phyloP scores from a whole-genome alignment of 352 stramenopile genomes.

The Phytophthora aleatoria region DNA sequence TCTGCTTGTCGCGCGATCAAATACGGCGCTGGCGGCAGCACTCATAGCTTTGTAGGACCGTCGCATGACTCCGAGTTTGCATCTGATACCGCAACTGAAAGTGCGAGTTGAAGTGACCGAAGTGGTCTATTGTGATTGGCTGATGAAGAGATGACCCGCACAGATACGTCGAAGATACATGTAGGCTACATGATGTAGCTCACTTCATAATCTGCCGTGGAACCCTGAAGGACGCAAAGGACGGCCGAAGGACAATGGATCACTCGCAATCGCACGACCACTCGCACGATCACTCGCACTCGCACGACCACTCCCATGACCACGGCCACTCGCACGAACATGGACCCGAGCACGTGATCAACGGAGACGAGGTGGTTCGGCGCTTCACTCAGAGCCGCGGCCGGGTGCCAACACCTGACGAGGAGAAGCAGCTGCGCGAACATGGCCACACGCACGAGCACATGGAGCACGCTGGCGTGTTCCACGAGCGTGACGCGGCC shows the following conservation, averaged over 20 bases:
- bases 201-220: slow-evolving; percentile 19
- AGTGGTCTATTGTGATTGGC: slow-evolving; percentile 13
- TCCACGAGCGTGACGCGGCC: slow-evolving; percentile 63
- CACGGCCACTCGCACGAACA: slow-evolving; percentile 39
- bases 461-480: slow-evolving; percentile 81
- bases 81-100: neutral
- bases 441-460: slow-evolving; percentile 91
- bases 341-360: slow-evolving; percentile 44
- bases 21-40: too few species aligned
- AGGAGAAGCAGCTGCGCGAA: slow-evolving; percentile 78
- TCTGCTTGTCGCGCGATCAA: too few species aligned
- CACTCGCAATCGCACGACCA: slow-evolving; percentile 23
- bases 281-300: slow-evolving; percentile 17
- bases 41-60: too few species aligned
- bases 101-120: slow-evolving; percentile 17
- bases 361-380: slow-evolving; percentile 70
- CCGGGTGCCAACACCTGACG: slow-evolving; percentile 68
- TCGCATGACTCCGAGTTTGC: too few species aligned
- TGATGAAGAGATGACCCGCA: neutral
- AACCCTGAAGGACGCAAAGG: neutral
- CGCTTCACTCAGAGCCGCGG: slow-evolving; percentile 68
- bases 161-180: slow-evolving; percentile 9
- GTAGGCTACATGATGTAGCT: neutral
- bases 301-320: neutral
- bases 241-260: slow-evolving; percentile 21